These are phyloP conservation scores for Dendrobium catenatum DNA, from an alignment of 106 monocot genomes.

Conservation along the genomic window DNA sequence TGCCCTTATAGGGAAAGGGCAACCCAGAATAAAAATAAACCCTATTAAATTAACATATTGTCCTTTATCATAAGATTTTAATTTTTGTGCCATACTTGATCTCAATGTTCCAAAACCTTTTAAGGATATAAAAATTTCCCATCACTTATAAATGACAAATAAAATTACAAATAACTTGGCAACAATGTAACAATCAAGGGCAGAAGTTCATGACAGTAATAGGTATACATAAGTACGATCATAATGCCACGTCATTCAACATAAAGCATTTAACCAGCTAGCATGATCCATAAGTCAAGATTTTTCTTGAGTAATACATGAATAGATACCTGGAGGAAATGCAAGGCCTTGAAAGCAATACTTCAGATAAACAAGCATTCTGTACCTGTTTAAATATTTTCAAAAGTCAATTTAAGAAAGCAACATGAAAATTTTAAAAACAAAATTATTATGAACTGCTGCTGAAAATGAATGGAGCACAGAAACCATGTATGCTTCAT, in stretches of 20 bases:
- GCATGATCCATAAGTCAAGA: background rate
- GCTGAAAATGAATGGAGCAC: background rate
- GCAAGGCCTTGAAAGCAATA: conserved; percentile 92
- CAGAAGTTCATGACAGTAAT: background rate
- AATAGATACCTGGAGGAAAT: conserved; percentile 86
- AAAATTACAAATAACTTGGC: background rate
- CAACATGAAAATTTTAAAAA: background rate
- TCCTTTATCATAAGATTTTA: too few species aligned
- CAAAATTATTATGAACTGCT: background rate
- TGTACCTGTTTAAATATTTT: conserved; percentile 48
- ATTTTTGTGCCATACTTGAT: too few species aligned
- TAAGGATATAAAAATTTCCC: too few species aligned
- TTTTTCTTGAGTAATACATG: background rate
- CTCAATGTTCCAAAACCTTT: too few species aligned
- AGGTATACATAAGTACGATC: background rate
- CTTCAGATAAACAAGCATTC: conserved; percentile 95
- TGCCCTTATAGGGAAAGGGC: too few species aligned
- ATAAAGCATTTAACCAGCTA: background rate
- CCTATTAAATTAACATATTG: too few species aligned
- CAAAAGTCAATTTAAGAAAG: background rate
- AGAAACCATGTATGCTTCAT: background rate
- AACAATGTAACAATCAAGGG: background rate
- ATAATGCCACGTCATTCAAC: background rate
- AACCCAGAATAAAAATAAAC: too few species aligned
- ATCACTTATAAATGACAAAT: background rate